A percentile compares a stretch with the other conserved stretches of the same genome.
These are phyloP conservation scores for Eucalyptus marginata DNA, from an alignment of 345 rosid genomes.

Conservation along the genomic window DNA sequence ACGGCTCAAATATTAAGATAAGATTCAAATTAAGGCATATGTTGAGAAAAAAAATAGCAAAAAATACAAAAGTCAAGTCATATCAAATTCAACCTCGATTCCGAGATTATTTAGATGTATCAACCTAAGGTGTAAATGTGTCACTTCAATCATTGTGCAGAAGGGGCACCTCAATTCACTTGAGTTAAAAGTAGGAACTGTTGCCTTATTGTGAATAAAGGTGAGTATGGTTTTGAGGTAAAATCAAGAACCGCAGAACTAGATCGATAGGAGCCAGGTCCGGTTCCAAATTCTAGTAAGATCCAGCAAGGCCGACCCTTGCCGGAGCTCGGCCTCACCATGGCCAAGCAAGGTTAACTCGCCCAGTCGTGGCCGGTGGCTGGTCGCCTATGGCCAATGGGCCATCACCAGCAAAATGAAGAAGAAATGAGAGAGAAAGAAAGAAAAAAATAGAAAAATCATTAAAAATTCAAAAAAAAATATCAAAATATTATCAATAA, in stretches of 20 bases:
- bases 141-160: background rate
- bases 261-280: rapidly evolving
- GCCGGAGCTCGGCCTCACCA: rapidly evolving
- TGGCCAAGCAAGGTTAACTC: too few species aligned
- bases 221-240: background rate
- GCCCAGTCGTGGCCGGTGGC: rapidly evolving
- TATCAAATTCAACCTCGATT: background rate
- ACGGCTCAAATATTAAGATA: background rate
- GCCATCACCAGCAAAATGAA: rapidly evolving
- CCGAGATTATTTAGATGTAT: rapidly evolving
- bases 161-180: background rate
- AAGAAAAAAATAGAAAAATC: rapidly evolving
- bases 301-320: rapidly evolving
- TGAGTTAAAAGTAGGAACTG: background rate
- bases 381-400: rapidly evolving
- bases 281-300: background rate
- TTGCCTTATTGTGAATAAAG: background rate
- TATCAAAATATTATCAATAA: too few species aligned
- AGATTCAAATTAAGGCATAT: background rate
- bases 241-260: rapidly evolving
- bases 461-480: rapidly evolving
- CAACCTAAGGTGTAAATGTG: background rate
- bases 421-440: too few species aligned
- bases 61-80: background rate
- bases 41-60: background rate